These are phyloP conservation scores for Yamadazyma paraphyllophila DNA, from an alignment of 805 yeast genomes.

Conservation along the genomic window DNA sequence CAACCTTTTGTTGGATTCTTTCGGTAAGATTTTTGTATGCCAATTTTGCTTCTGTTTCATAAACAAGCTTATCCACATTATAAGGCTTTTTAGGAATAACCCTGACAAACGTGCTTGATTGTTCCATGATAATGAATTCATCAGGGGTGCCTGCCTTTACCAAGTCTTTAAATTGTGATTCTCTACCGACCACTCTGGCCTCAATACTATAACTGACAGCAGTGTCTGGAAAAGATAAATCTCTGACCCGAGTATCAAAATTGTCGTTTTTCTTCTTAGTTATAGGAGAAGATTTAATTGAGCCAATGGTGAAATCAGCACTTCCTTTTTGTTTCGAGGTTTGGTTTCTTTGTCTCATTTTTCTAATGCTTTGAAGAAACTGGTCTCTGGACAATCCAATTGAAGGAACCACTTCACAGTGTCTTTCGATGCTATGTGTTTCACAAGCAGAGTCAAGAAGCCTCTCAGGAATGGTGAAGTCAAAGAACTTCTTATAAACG, in stretches of 20 bases:
- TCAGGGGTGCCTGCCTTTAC: conserved; percentile 13
- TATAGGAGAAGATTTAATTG: not conserved
- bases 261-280: not conserved
- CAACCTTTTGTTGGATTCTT: conserved; percentile 27
- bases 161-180: conserved; percentile 27
- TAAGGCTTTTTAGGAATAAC: conserved; percentile 17
- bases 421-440: conserved; percentile 32
- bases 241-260: conserved; percentile 18
- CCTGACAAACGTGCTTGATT: conserved; percentile 26
- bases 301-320: conserved; percentile 4
- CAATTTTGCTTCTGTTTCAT: conserved; percentile 30
- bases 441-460: conserved; percentile 36
- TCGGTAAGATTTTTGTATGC: conserved; percentile 28
- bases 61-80: conserved; percentile 16
- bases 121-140: conserved; percentile 34
- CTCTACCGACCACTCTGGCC: conserved; percentile 38
- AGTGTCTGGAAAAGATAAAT: conserved; percentile 32
- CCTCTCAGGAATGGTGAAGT: conserved; percentile 37
- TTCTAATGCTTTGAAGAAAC: conserved; percentile 21
- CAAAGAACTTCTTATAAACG: conserved; percentile 39
- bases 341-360: conserved; percentile 23
- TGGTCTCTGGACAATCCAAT: conserved; percentile 34
- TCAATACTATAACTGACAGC: conserved; percentile 35
- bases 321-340: conserved; percentile 10
- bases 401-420: conserved; percentile 36